Conservation (phyloP, 2,329 filamentous ascomycete species). For the Helotiales sp. region DNA sequence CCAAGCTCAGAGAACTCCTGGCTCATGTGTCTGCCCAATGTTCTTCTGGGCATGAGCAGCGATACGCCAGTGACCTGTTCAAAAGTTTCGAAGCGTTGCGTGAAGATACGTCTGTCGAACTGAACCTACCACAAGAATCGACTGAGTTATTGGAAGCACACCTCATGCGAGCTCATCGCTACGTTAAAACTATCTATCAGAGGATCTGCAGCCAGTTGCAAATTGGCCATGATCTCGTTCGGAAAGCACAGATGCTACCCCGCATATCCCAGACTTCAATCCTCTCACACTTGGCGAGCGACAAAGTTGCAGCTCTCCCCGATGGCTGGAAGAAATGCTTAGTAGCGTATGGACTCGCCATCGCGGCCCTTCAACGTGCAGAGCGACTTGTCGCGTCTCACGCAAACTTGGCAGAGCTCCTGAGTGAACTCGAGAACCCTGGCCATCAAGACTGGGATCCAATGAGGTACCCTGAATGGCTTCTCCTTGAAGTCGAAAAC, state of each 20-base stretch:
- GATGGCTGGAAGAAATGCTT: slow-evolving; percentile 24
- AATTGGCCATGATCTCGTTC: slow-evolving; percentile 34
- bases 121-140: background rate
- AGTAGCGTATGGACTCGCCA: slow-evolving; percentile 27
- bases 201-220: background rate
- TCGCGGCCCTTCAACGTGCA: slow-evolving; percentile 28
- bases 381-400: slow-evolving; percentile 45
- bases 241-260: slow-evolving; percentile 27
- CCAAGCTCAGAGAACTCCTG: slow-evolving; percentile 9
- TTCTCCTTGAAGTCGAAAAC: slow-evolving; percentile 69
- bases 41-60: slow-evolving; percentile 12
- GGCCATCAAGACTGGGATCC: slow-evolving; percentile 64
- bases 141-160: background rate
- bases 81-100: slow-evolving; percentile 24
- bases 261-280: slow-evolving; percentile 23
- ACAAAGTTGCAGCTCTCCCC: background rate
- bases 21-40: background rate
- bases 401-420: slow-evolving; percentile 43
- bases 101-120: background rate
- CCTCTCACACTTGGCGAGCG: slow-evolving; percentile 21
- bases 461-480: slow-evolving; percentile 57
- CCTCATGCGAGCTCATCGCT: background rate
- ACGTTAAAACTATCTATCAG: too few relatives aligned
- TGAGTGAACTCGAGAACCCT: slow-evolving; percentile 52
- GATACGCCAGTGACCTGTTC: slow-evolving; percentile 23